phyloP scores from a whole-genome alignment of 2,329 filamentous ascomycete species.

The Aspergillus ochraceus region DNA sequence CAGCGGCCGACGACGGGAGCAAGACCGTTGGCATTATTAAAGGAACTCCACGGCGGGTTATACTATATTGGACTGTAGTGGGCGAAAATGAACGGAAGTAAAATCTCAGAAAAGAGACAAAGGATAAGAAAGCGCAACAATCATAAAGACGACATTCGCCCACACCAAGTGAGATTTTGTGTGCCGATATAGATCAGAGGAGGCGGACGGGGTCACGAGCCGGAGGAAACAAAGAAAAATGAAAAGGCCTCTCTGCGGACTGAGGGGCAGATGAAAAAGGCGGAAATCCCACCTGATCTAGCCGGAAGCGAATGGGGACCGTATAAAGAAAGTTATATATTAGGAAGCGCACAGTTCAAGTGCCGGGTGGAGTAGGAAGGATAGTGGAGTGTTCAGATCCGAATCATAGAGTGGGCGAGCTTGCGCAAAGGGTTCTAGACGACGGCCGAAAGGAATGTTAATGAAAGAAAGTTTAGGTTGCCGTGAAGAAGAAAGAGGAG shows the following conservation, averaged over 20 bases:
- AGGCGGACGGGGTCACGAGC: not conserved
- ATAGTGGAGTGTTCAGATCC: constrained; percentile 12
- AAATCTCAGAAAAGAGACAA: constrained; percentile 42
- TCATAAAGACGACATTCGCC: constrained; percentile 43
- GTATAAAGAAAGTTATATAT: constrained; percentile 9
- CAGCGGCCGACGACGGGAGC: constrained; percentile 90
- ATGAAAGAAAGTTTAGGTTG: constrained; percentile 11
- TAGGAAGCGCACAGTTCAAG: constrained; percentile 7
- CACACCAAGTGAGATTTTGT: constrained; percentile 27
- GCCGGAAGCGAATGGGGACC: constrained; percentile 5
- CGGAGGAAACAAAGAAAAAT: not conserved
- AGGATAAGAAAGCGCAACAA: constrained; percentile 26
- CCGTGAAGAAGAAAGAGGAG: constrained; percentile 16
- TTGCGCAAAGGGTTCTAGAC: constrained; percentile 23
- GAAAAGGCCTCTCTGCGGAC: not conserved
- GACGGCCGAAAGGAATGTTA: constrained; percentile 10
- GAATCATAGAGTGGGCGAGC: constrained; percentile 38
- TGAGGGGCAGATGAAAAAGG: not conserved
- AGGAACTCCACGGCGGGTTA: constrained; percentile 46
- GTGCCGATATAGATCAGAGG: constrained; percentile 8
- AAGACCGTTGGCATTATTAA: constrained; percentile 83
- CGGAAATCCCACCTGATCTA: constrained; percentile 6
- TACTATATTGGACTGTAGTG: constrained; percentile 15
- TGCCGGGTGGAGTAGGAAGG: constrained; percentile 11
- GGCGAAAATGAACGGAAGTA: constrained; percentile 46